Conservation (phyloP, 805 yeast species). For the Cyberlindnera samutprakarnensis region DNA sequence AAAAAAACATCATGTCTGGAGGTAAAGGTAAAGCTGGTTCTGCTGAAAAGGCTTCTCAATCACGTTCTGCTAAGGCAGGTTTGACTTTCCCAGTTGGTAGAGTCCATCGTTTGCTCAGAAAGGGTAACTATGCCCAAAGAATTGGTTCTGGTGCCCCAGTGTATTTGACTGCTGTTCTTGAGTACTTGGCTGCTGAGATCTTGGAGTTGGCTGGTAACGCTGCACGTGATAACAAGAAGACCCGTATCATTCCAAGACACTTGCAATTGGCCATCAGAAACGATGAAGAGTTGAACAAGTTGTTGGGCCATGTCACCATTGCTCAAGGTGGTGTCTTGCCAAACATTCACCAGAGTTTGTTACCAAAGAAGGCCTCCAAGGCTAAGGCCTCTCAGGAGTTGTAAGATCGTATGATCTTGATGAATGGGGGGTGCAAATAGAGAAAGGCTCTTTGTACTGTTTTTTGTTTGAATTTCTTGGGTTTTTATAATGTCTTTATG, state of each 20-base stretch:
- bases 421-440: no score
- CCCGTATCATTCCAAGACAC: slow-evolving; percentile 98
- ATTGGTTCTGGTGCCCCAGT: slow-evolving; percentile 99
- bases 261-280: slow-evolving; percentile 97
- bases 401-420: slow-evolving; percentile 19
- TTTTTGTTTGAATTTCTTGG: no score
- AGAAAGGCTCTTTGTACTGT: no score
- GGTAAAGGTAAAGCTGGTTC: slow-evolving; percentile 88
- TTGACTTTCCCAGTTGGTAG: slow-evolving; percentile 99
- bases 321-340: slow-evolving; percentile 99
- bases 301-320: slow-evolving; percentile 87
- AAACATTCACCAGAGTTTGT: slow-evolving; percentile 89
- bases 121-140: slow-evolving; percentile 97
- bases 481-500: no score
- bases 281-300: slow-evolving; percentile 96
- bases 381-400: slow-evolving; percentile 57
- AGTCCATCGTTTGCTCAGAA: slow-evolving; percentile 93
- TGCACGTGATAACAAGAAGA: slow-evolving; percentile 98
- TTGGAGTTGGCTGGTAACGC: slow-evolving; percentile 99
- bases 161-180: slow-evolving; percentile 93
- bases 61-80: slow-evolving; percentile 98
- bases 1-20: slow-evolving; percentile 68
- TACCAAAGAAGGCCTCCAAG: slow-evolving; percentile 68
- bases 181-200: slow-evolving; percentile 96
- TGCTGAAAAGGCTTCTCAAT: slow-evolving; percentile 90